A percentile compares a stretch with the other conserved stretches of the same genome.
Evolutionary conservation across 2,329 filamentous ascomycete genomes (phyloP).

Genomic region (Claviceps quebecensis): DNA sequence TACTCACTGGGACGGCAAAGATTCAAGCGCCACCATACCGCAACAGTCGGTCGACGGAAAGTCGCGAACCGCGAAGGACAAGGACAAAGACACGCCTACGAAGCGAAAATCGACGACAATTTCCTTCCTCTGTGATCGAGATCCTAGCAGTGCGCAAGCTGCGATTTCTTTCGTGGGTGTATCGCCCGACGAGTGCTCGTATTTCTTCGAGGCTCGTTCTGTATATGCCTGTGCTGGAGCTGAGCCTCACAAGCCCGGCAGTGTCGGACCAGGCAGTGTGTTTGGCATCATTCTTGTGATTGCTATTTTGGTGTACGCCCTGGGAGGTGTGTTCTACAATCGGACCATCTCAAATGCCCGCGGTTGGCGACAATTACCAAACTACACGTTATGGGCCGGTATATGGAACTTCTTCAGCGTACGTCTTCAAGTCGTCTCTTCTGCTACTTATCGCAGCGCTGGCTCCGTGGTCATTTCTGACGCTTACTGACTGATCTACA

Average conservation of each 20-base stretch:
- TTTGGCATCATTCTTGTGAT: slow-evolving; percentile 74
- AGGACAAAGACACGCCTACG: slow-evolving; percentile 7
- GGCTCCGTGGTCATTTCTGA: not conserved
- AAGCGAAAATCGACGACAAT: slow-evolving; percentile 71
- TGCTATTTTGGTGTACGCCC: slow-evolving; percentile 73
- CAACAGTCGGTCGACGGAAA: too few species aligned
- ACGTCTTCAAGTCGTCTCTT: slow-evolving; percentile 13
- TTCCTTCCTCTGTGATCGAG: slow-evolving; percentile 83
- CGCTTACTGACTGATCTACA: slow-evolving; percentile 15
- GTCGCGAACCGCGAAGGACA: not conserved
- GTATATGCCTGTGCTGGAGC: slow-evolving; percentile 60
- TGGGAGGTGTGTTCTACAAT: slow-evolving; percentile 91
- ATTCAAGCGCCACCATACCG: not conserved
- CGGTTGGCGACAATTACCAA: slow-evolving; percentile 89
- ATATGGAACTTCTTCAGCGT: slow-evolving; percentile 72
- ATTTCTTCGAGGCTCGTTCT: slow-evolving; percentile 88
- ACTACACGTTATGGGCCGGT: slow-evolving; percentile 84
- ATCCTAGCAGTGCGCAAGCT: slow-evolving; percentile 54
- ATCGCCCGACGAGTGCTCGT: slow-evolving; percentile 81
- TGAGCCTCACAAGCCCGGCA: slow-evolving; percentile 57
- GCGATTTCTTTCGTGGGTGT: slow-evolving; percentile 69
- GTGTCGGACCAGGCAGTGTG: slow-evolving; percentile 57
- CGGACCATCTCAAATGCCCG: slow-evolving; percentile 86
- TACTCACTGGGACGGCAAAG: not conserved
- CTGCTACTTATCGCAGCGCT: not conserved